phyloP scores from a whole-genome alignment of 805 yeast genomes.

The Cyberlindnera petersonii region DNA sequence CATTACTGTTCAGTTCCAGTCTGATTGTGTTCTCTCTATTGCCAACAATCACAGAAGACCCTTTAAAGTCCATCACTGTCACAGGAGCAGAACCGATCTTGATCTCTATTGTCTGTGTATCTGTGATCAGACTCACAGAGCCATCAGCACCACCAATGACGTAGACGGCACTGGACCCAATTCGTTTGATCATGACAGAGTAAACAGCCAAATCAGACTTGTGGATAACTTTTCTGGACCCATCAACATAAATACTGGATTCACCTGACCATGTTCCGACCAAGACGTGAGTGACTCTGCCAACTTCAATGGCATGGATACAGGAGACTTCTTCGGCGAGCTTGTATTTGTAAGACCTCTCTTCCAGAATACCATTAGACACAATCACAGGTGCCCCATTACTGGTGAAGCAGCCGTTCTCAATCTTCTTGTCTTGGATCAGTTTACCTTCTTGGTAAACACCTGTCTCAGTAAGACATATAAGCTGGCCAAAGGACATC shows the following conservation, averaged over 20 bases:
- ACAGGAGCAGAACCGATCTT: slow-evolving; percentile 27
- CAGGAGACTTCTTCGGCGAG: slow-evolving; percentile 17
- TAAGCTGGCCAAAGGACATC: slow-evolving; percentile 2
- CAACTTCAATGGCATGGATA: slow-evolving; percentile 7
- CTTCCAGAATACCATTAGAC: neutral
- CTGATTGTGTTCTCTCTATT: slow-evolving; percentile 20
- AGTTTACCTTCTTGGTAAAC: slow-evolving; percentile 16
- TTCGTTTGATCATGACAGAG: slow-evolving; percentile 19
- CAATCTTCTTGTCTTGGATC: neutral
- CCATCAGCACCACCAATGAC: slow-evolving; percentile 27
- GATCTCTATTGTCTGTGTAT: neutral
- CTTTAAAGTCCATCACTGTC: slow-evolving; percentile 11
- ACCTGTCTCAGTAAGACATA: slow-evolving; percentile 18
- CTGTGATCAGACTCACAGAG: slow-evolving; percentile 6
- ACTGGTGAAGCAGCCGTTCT: slow-evolving; percentile 7
- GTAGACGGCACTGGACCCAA: slow-evolving; percentile 2
- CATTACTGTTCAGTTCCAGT: slow-evolving; percentile 6
- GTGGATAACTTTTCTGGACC: slow-evolving; percentile 4
- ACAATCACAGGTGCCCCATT: slow-evolving; percentile 1
- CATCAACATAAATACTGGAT: slow-evolving; percentile 8
- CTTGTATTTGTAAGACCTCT: slow-evolving; percentile 4
- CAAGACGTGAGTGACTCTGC: slow-evolving; percentile 6
- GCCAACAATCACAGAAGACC: slow-evolving; percentile 11
- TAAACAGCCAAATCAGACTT: slow-evolving; percentile 14
- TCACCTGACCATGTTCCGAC: slow-evolving; percentile 27